Conservation (phyloP, 805 yeast species). For the Candida jianshihensis region DNA sequence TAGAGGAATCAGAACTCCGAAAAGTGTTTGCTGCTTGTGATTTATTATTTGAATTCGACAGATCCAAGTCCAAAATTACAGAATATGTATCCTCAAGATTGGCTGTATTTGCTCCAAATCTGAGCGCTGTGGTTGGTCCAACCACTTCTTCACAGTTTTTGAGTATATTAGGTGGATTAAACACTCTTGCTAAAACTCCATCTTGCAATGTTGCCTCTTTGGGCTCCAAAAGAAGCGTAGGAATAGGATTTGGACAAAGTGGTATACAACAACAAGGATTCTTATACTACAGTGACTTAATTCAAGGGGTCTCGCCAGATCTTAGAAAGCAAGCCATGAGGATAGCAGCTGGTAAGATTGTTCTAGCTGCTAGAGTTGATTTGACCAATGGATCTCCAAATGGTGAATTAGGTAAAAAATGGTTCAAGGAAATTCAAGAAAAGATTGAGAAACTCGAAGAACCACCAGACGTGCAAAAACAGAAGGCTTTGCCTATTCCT, state of each 20-base stretch:
- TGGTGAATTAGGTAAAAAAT: constrained; percentile 51
- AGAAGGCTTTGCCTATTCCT: constrained; percentile 64
- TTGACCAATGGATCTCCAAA: constrained; percentile 34
- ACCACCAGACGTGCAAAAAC: constrained; percentile 63
- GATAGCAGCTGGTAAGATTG: constrained; percentile 70
- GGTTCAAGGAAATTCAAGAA: constrained; percentile 50
- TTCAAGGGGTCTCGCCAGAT: constrained; percentile 53
- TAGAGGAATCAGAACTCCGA: constrained; percentile 28
- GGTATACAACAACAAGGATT: constrained; percentile 63
- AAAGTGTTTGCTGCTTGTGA: constrained; percentile 39
- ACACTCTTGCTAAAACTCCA: constrained; percentile 60
- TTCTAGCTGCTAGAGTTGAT: constrained; percentile 82
- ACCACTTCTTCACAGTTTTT: constrained; percentile 67
- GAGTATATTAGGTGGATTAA: constrained; percentile 61
- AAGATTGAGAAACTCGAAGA: constrained; percentile 66
- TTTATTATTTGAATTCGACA: constrained; percentile 38
- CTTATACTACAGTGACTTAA: constrained; percentile 51
- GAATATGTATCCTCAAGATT: constrained; percentile 51
- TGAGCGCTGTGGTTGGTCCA: constrained; percentile 66
- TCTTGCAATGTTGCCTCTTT: constrained; percentile 78
- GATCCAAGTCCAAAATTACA: constrained; percentile 37
- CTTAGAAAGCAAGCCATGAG: constrained; percentile 65
- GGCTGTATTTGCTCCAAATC: constrained; percentile 68
- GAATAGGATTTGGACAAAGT: constrained; percentile 33
- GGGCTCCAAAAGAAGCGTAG: constrained; percentile 45